These are phyloP conservation scores for Xerocomus brunneocitrinus DNA, from an alignment of 768 basidiomycete genomes.

Conservation along the genomic window DNA sequence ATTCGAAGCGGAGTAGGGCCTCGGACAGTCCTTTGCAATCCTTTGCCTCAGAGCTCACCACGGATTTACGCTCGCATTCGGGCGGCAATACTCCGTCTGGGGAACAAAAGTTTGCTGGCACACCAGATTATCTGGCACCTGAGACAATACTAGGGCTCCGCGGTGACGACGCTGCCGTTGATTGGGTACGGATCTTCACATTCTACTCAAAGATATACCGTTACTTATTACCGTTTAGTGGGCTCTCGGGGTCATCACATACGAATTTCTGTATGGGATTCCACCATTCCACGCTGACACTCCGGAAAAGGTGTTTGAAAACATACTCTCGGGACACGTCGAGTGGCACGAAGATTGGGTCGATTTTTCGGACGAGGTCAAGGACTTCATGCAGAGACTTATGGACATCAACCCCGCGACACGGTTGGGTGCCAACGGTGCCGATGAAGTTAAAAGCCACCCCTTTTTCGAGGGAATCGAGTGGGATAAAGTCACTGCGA, in stretches of 20 bases:
- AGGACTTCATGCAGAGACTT: constrained; percentile 85
- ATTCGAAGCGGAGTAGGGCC: constrained; percentile 48
- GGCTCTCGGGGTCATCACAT: constrained; percentile 97
- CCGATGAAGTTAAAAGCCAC: constrained; percentile 90
- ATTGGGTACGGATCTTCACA: constrained; percentile 69
- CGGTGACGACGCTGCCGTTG: constrained; percentile 91
- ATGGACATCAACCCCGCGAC: constrained; percentile 74
- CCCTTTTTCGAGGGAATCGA: constrained; percentile 88
- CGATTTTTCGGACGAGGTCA: constrained; percentile 79
- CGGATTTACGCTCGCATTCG: constrained; percentile 71
- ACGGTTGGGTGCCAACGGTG: constrained; percentile 82
- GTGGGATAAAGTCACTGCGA: constrained; percentile 86
- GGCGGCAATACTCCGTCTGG: constrained; percentile 64
- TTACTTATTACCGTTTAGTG: constrained; percentile 53
- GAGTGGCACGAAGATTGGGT: constrained; percentile 96
- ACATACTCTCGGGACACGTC: constrained; percentile 89
- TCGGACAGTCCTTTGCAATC: constrained; percentile 79
- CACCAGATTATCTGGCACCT: constrained; percentile 95
- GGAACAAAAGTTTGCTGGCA: constrained; percentile 94
- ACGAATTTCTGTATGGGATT: constrained; percentile 95
- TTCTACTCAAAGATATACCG: constrained; percentile 4
- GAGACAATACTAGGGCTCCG: constrained; percentile 94
- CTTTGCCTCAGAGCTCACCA: constrained; percentile 81
- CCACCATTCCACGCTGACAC: constrained; percentile 98
- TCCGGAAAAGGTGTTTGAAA: constrained; percentile 97